Base-by-base conservation (phyloP, 768 basidiomycete genomes). In the Boletus insuetus region DNA sequence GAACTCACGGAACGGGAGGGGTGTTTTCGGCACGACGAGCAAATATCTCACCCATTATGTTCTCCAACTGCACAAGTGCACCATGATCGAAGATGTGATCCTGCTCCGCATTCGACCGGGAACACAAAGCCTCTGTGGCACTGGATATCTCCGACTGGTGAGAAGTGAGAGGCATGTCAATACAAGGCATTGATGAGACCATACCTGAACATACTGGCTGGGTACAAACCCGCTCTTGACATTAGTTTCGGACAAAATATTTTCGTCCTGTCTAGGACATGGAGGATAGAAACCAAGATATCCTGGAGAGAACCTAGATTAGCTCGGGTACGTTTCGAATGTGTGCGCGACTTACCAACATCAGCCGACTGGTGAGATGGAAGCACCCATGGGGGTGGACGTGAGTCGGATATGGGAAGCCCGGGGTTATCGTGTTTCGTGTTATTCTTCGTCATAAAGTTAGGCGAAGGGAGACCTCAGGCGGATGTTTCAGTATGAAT, bases 211-310 rank as follows among this genome's bases (percentile, higher is more conserved):
- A 29, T 82, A 76, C 14, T 76, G 73, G 6, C 71, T 65, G 24
- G 86, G 72, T 13, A 72, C 64, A 56, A 86, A 85, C 1, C 91
- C 91, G 65, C 79, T 79, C 73, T 83, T 84, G 34, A 92, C 77
- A 60, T 84, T 86, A 1, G 65, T 58, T 41, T 84, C 81, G 0
- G 87, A 84, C 41, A 94, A 72, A 2, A 81, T 64, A 61, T 91
- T 90, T 67, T 93, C 91, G 52, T 87, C 84, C 66, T 91, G 87
- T 6, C 82, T 79, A 17, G 85, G 82, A 39, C 80, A 79, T 7
- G 91, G 89, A 42, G 91, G 91, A 65, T 85, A 78, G 61, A 88
- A 91, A 12, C 89, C 88, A 52, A 80, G 75, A 67, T 87, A 91
- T 17, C 91, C 91, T 93, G 52, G 17, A 3, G 53, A 35, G 12